Evolutionary conservation across 495 filamentous ascomycete genomes (phyloP).

Genomic region (Chaetomidium leptoderma): DNA sequence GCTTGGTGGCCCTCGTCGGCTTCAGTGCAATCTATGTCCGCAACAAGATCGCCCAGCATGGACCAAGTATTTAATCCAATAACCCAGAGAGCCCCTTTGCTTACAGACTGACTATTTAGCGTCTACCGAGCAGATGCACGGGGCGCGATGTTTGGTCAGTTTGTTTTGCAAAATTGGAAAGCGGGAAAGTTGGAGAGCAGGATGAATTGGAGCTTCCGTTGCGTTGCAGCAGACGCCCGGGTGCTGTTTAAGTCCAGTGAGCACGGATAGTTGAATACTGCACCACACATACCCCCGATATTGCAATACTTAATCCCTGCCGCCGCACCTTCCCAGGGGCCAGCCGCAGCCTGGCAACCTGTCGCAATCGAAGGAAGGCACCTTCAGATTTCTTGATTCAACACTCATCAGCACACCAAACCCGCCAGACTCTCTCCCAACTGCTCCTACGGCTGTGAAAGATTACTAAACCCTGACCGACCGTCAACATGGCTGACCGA

Average conservation of each 20-base stretch:
- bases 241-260: slow-evolving; percentile 3
- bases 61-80: slow-evolving; percentile 7
- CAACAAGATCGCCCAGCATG: slow-evolving; percentile 3
- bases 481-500: slow-evolving; percentile 75
- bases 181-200: slow-evolving; percentile 11
- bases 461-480: neutral
- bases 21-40: slow-evolving; percentile 16
- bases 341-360: slow-evolving; percentile 17
- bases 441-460: neutral
- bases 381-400: slow-evolving; percentile 7
- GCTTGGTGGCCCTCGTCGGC: neutral
- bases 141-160: slow-evolving; percentile 18
- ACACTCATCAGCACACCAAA: neutral
- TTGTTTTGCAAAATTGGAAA: slow-evolving; percentile 19
- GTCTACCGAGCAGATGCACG: slow-evolving; percentile 9
- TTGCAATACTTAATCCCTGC: slow-evolving; percentile 4
- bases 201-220: slow-evolving; percentile 21
- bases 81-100: slow-evolving; percentile 3
- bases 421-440: neutral
- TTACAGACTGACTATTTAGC: neutral
- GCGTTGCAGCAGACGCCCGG: too few relatives aligned
- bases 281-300: slow-evolving; percentile 2
- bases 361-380: slow-evolving; percentile 16
- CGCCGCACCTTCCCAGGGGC: slow-evolving; percentile 4
- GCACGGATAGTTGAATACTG: neutral